These are phyloP conservation scores for Anacardium occidentale DNA, from an alignment of 345 rosid species.

Conservation along the genomic window DNA sequence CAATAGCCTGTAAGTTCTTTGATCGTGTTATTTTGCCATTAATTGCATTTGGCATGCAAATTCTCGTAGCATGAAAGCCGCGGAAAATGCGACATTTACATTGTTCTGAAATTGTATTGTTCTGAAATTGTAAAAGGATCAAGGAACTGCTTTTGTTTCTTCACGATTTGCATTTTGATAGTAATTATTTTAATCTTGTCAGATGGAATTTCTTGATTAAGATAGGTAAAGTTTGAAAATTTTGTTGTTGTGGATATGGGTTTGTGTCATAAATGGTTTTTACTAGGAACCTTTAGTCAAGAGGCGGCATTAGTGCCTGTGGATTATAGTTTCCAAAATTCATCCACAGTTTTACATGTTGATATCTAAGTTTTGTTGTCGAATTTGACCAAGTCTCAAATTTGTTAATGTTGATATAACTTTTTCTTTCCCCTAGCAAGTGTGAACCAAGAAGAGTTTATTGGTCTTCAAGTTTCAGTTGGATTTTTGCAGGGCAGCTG, in stretches of 20 bases:
- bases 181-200: slow-evolving; percentile 4
- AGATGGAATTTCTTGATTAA: background rate
- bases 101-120: too few relatives aligned
- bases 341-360: background rate
- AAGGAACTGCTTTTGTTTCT: slow-evolving; percentile 5
- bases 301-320: background rate
- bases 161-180: slow-evolving; percentile 1
- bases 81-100: slow-evolving; percentile 8
- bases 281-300: background rate
- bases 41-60: background rate
- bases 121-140: background rate
- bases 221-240: slow-evolving; percentile 15
- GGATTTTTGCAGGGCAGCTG: slow-evolving; percentile 49
- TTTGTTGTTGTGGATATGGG: slow-evolving; percentile 7
- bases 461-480: background rate
- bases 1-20: slow-evolving; percentile 49
- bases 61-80: background rate
- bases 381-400: background rate
- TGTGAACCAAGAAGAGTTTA: background rate
- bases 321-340: slow-evolving; percentile 3
- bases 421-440: background rate
- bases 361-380: background rate
- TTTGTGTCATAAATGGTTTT: slow-evolving; percentile 9
- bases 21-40: background rate
- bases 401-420: background rate